A percentile compares a stretch with the other conserved stretches of the same genome.
Evolutionary conservation across 371 early-diverging fungal genomes (phyloP).

Genomic region (Cokeromyces recurvatus): DNA sequence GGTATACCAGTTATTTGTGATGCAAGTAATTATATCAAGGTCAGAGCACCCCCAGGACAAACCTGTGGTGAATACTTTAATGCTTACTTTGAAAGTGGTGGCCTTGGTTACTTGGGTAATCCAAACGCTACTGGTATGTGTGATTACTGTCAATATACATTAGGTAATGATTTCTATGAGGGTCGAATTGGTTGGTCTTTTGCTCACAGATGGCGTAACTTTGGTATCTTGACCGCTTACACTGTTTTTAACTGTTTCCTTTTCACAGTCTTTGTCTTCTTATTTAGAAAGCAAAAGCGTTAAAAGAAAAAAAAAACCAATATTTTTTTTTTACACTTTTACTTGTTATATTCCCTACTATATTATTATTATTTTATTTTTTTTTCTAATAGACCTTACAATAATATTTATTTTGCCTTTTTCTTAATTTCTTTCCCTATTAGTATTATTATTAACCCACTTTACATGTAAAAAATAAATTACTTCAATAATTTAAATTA

Average conservation of each 20-base stretch:
- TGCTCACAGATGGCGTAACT: slow-evolving; percentile 66
- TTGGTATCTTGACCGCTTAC: slow-evolving; percentile 59
- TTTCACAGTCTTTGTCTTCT: slow-evolving; percentile 36
- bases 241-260: slow-evolving; percentile 47
- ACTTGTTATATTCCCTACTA: not conserved
- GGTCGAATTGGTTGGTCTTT: slow-evolving; percentile 53
- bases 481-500: no score
- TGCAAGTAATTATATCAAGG: slow-evolving; percentile 38
- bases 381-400: no score
- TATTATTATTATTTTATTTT: no score
- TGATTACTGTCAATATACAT: slow-evolving; percentile 57
- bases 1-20: slow-evolving; percentile 48
- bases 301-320: not conserved
- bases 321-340: not conserved
- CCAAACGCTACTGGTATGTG: slow-evolving; percentile 47
- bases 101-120: slow-evolving; percentile 55
- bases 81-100: slow-evolving; percentile 38
- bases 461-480: not conserved
- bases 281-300: slow-evolving; percentile 29
- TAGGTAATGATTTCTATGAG: slow-evolving; percentile 56
- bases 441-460: no score
- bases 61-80: slow-evolving; percentile 61
- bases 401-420: no score
- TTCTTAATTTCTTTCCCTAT: no score
- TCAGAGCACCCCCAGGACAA: slow-evolving; percentile 56